A percentile compares a stretch with the other conserved stretches of the same genome.
phyloP scores from a whole-genome alignment of 192 early-diverging fungal genomes.

The Haplosporangium gracile region DNA sequence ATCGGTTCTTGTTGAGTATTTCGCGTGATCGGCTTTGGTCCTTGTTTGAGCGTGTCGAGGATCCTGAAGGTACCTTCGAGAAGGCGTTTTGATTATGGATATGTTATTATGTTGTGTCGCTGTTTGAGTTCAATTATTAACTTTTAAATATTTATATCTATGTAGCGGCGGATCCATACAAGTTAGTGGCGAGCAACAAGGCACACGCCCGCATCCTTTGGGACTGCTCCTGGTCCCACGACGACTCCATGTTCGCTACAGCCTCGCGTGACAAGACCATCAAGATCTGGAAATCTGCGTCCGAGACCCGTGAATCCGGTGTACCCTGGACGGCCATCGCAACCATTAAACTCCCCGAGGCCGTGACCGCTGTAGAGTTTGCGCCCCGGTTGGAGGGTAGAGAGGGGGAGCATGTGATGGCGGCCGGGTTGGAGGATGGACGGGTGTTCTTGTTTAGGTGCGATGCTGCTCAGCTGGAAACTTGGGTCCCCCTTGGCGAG shows the following conservation, averaged over 20 bases:
- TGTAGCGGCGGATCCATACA: constrained; percentile 64
- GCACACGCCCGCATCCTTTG: constrained; percentile 96
- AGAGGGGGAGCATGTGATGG: constrained; percentile 71
- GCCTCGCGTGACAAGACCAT: constrained; percentile 94
- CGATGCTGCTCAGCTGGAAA: constrained; percentile 13
- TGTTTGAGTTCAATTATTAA: too few species aligned
- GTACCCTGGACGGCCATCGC: constrained; percentile 60
- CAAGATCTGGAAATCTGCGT: constrained; percentile 76
- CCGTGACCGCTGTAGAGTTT: constrained; percentile 91
- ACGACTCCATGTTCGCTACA: constrained; percentile 87
- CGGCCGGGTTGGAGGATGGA: constrained; percentile 89
- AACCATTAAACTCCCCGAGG: constrained; percentile 81
- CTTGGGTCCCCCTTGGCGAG: constrained; percentile 58
- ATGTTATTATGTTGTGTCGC: not conserved
- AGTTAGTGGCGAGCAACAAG: constrained; percentile 70
- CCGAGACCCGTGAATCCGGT: not conserved
- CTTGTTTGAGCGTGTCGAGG: constrained; percentile 73
- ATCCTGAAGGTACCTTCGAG: constrained; percentile 36
- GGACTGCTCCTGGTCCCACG: constrained; percentile 87
- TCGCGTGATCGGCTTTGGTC: constrained; percentile 93
- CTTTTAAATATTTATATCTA: not conserved
- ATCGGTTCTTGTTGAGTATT: constrained; percentile 79
- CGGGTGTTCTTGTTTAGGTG: constrained; percentile 70
- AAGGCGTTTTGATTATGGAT: not conserved
- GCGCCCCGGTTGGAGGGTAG: constrained; percentile 61